Percentiles rank a stretch among this genome's conserved stretches.
Conservation (phyloP, 2,329 filamentous ascomycete species). For the Aureobasidium musti region DNA sequence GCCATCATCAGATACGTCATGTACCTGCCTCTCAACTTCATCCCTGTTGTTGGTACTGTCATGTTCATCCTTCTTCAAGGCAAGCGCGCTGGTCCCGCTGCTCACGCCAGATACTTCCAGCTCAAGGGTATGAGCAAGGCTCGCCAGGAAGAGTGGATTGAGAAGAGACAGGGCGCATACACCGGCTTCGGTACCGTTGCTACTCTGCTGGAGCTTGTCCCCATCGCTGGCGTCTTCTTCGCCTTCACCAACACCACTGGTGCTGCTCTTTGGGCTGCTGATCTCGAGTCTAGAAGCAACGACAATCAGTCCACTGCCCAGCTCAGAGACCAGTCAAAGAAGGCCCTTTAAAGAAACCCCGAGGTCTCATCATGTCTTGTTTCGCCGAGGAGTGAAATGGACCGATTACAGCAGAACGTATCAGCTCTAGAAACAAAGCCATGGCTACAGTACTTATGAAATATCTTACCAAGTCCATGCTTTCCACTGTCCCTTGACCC, state of each 20-base stretch:
- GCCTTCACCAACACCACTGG: conserved; percentile 90
- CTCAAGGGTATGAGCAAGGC: conserved; percentile 76
- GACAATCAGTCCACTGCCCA: conserved; percentile 37
- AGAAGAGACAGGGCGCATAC: conserved; percentile 72
- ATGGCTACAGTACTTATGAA: not conserved
- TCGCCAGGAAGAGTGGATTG: conserved; percentile 68
- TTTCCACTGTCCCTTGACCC: not conserved
- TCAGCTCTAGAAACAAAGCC: not conserved
- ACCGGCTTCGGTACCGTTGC: conserved; percentile 74
- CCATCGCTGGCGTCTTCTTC: conserved; percentile 79
- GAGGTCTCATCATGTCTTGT: not conserved
- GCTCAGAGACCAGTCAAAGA: conserved; percentile 40
- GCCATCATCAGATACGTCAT: conserved; percentile 76
- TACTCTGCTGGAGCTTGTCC: conserved; percentile 80
- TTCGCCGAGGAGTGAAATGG: not conserved
- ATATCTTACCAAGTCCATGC: not conserved
- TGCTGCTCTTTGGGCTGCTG: conserved; percentile 90
- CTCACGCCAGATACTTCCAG: conserved; percentile 76
- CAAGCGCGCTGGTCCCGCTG: conserved; percentile 55
- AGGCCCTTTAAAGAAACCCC: not conserved
- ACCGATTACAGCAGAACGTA: conserved; percentile 3
- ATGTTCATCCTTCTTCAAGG: conserved; percentile 76
- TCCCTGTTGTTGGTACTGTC: conserved; percentile 81
- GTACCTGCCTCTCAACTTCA: conserved; percentile 89
- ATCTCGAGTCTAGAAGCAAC: conserved; percentile 39